Evolutionary conservation across 2,329 filamentous ascomycete genomes (phyloP).

Genomic region (Diplodia seriata): DNA sequence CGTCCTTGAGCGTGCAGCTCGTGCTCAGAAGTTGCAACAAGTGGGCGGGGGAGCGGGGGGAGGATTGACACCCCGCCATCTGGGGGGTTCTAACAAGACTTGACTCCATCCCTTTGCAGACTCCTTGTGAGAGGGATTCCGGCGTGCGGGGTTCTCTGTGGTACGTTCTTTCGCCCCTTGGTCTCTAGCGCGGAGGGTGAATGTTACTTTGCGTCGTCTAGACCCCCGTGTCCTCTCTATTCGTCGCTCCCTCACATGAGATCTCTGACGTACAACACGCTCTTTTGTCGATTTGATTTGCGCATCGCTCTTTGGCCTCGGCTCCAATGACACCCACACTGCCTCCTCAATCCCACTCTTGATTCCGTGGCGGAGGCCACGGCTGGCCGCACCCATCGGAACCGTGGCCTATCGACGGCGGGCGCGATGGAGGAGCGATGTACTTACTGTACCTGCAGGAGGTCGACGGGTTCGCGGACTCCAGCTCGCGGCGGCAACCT

Average conservation of each 20-base stretch:
- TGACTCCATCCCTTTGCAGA: background rate
- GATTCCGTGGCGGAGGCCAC: constrained; percentile 11
- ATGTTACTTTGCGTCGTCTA: background rate
- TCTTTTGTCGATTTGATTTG: constrained; percentile 10
- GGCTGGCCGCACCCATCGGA: background rate
- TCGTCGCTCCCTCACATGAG: constrained; percentile 19
- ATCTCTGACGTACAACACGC: background rate
- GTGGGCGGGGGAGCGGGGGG: constrained; percentile 2
- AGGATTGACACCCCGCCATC: background rate
- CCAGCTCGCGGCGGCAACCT: background rate
- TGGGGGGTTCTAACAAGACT: background rate
- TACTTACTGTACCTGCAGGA: constrained; percentile 21
- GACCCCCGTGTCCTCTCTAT: background rate
- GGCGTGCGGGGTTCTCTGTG: background rate
- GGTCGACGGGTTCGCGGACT: background rate
- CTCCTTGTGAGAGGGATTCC: background rate
- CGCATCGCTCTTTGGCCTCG: background rate
- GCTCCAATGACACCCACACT: constrained; percentile 6
- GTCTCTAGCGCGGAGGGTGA: background rate
- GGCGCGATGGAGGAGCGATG: background rate
- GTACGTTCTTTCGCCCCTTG: background rate
- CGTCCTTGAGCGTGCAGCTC: no score
- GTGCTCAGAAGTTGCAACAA: background rate
- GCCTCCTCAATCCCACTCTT: background rate
- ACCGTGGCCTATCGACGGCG: background rate